Evolutionary conservation across 75 land plant species (phyloP).

Genomic region (Sequoiadendron giganteum): DNA sequence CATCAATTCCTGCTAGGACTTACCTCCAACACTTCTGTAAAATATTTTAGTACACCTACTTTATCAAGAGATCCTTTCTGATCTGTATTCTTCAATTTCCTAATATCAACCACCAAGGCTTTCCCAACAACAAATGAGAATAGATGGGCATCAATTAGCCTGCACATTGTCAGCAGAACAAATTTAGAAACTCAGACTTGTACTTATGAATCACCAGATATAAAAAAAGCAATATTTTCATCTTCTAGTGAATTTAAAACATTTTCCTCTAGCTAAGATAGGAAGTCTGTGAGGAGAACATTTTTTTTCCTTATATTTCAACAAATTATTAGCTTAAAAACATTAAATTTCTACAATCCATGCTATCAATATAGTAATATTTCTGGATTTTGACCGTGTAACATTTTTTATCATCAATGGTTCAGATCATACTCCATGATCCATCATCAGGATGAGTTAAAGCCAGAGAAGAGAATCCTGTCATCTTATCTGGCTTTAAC

Average conservation of each 20-base stretch:
- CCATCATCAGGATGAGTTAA: no score
- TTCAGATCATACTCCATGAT: no score
- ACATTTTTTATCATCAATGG: no score
- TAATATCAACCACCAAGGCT: slow-evolving; percentile 94
- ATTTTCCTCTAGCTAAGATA: neutral
- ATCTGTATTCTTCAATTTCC: slow-evolving; percentile 66
- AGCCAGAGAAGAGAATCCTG: no score
- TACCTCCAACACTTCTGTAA: slow-evolving; percentile 70
- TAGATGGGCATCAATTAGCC: slow-evolving; percentile 91
- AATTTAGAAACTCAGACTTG: neutral
- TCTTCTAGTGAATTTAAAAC: neutral
- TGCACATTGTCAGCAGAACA: slow-evolving; percentile 26
- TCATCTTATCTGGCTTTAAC: no score
- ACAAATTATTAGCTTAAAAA: neutral
- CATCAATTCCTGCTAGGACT: neutral
- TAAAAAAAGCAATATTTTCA: neutral
- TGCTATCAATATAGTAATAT: no score
- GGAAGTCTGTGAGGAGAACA: neutral
- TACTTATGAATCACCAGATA: slow-evolving; percentile 5
- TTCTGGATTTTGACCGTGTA: no score
- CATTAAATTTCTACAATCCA: no score
- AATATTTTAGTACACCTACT: slow-evolving; percentile 51
- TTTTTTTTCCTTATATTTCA: neutral
- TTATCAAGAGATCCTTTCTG: slow-evolving; percentile 55
- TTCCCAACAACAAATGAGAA: slow-evolving; percentile 97